Evolutionary conservation across 441 rosid genomes (phyloP), one percentile per base, ranked within the genome.

Genomic region (Erodium texanum): DNA sequence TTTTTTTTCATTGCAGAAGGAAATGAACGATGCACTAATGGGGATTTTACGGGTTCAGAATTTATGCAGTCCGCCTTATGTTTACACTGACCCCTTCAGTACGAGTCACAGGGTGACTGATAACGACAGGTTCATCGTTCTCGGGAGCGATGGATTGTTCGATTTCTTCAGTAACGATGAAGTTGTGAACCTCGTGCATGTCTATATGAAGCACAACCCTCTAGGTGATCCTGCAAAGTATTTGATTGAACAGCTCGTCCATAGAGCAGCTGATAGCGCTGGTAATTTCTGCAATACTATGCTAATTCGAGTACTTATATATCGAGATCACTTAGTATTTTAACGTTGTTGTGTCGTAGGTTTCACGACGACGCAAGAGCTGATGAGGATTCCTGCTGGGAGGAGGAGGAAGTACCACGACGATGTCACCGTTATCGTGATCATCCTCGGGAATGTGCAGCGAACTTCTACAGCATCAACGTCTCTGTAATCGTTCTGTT

Each of bases 381-480:
- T 93, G 85, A 80, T 84, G 93, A 91, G 78, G 71, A 76, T 93
- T 69, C 99, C 97, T 14, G 90, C 92, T 19, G 99, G 99, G 50
- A 77, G 95, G 88, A 87, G 89, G 77, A 79, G 97, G 82, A 91
- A 93, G 76, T 93, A 93, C 76, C 99, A 91, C 36, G 99, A 93
- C 52, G 99, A 93, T 77, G 91, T 93, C 36, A 91, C 99, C 54
- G 89, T 91, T 14, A 86, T 93, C 19, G 91, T 93, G 68, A 83
- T 93, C 75, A 86, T 87, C 52, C 89, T 91, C 3, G 96, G 99
- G 72, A 78, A 85, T 0, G 82, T 85, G 70, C 90, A 89, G 68
- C 91, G 99, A 48, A 86, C 96, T 8, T 75, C 90, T n/a, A 91
- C 84, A 81, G 99, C 99, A 66, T 93, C 99, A 11, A 93, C 90